Evolutionary conservation across 441 rosid genomes (phyloP).

Genomic region (Euphorbia celastroides): DNA sequence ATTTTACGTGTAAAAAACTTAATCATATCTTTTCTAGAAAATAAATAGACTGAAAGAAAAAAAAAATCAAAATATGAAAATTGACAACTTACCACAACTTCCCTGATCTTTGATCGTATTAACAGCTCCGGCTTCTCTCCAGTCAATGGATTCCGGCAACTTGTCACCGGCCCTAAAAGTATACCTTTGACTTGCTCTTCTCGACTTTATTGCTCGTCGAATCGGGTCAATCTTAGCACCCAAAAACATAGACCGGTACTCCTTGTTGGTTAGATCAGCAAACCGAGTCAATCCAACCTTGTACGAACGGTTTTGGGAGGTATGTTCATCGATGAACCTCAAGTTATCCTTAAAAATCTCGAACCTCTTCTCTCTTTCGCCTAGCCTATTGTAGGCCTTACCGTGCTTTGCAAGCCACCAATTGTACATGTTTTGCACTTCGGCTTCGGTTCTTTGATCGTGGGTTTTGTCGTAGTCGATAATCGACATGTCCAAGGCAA

Average conservation of each 20-base stretch:
- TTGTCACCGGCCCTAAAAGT: constrained; percentile 39
- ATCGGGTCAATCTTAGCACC: constrained; percentile 41
- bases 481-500: constrained; percentile 63
- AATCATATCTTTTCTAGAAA: background rate
- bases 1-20: background rate
- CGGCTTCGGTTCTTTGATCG: constrained; percentile 38
- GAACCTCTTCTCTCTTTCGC: constrained; percentile 61
- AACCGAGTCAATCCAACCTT: constrained; percentile 65
- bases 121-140: constrained; percentile 71
- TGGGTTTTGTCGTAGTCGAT: constrained; percentile 34
- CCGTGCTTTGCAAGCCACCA: constrained; percentile 67
- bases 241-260: constrained; percentile 58
- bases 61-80: background rate
- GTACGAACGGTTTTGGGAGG: constrained; percentile 42
- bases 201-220: constrained; percentile 20
- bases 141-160: constrained; percentile 59
- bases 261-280: constrained; percentile 82
- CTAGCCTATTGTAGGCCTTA: constrained; percentile 45
- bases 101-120: constrained; percentile 74
- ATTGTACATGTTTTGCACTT: constrained; percentile 53
- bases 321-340: constrained; percentile 66
- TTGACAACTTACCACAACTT: constrained; percentile 48
- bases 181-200: constrained; percentile 49
- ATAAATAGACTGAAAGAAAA: background rate
- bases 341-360: constrained; percentile 69